Base-by-base conservation (phyloP, 305 asterid species). In the Plantago lanceolata region DNA sequence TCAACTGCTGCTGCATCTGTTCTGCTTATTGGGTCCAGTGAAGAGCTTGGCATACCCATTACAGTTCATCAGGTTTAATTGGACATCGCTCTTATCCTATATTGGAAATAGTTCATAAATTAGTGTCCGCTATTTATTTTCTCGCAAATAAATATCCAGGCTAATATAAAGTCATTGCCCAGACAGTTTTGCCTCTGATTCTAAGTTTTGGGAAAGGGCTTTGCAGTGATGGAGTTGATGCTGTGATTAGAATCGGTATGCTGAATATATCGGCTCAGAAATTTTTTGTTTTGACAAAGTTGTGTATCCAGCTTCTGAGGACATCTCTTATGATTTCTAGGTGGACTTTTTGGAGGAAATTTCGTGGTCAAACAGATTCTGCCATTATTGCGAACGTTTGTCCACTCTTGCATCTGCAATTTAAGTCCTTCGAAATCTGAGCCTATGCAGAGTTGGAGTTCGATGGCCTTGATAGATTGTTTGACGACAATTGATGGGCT, bases 151-250 rank as follows among this genome's bases (percentile, higher is more conserved):
- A 63, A 61, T 37, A 74, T 70, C 44, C 54, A 6, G 35, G 62
- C 63, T 71, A 65, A 64, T 65, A 49, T 72, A 56, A 20, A 51
- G 29, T 68, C 29, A 51, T 74, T 74, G 21, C 66, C 49, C 99
- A 93, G 99, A 93, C 97, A 73, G 75, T 93, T 77, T 65, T 84
- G 71, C 96, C 99, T 67, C 85, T 93, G 73, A 68, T 90, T 63
- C 96, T 83, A 73, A 85, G 84, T 80, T 88, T 90, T 73, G 99
- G 99, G 65, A 93, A 90, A 81, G 99, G 99, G 61, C 82, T 93
- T 55, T 87, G 85, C 77, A 83, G 50, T 70, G 96, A 93, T 75
- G 97, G 97, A 71, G 79, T 86, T 70, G 95, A 90, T 67, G 93
- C 82, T 64, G 69, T 93, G 72, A 79, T 87, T 81, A 83, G 99